Evolutionary conservation across 2,329 filamentous ascomycete genomes (phyloP).

Genomic region (Allantophomopsis cytisporea): DNA sequence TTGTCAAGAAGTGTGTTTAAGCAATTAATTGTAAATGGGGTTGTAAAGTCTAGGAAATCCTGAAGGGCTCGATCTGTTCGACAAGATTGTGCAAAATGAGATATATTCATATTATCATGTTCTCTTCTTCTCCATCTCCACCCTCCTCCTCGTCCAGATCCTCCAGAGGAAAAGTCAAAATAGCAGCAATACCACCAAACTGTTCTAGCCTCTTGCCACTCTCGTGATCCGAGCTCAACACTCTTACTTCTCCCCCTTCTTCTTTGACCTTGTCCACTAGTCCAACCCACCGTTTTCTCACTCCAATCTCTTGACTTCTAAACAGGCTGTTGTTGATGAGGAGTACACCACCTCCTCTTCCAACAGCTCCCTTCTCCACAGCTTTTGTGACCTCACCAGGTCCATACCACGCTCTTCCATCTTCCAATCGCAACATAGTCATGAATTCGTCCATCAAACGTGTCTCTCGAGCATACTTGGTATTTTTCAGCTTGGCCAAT

Average conservation of each 20-base stretch:
- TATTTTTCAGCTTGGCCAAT: slow-evolving; percentile 63
- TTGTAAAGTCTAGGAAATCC: too few relatives aligned
- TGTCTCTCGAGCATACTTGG: slow-evolving; percentile 78
- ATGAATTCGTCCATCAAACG: slow-evolving; percentile 75
- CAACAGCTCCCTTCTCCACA: slow-evolving; percentile 77
- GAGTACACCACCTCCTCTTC: slow-evolving; percentile 70
- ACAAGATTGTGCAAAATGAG: too few relatives aligned
- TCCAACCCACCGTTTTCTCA: slow-evolving; percentile 66
- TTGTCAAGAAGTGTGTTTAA: too few relatives aligned
- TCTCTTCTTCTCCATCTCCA: slow-evolving; percentile 19
- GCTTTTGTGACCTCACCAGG: slow-evolving; percentile 69
- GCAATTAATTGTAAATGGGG: too few relatives aligned
- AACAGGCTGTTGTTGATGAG: slow-evolving; percentile 84
- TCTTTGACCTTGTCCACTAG: slow-evolving; percentile 81
- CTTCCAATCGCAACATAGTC: slow-evolving; percentile 65
- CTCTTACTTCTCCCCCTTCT: slow-evolving; percentile 73
- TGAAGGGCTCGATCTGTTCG: too few relatives aligned
- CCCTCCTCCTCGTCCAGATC: slow-evolving; percentile 62
- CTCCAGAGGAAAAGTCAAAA: slow-evolving; percentile 76
- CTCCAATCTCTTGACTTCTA: slow-evolving; percentile 64
- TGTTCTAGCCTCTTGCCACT: slow-evolving; percentile 77
- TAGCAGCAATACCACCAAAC: slow-evolving; percentile 76
- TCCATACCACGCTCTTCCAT: slow-evolving; percentile 86
- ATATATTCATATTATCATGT: background rate
- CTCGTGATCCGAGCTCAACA: slow-evolving; percentile 90